Evolutionary conservation across 148 eudicot species (phyloP).

Genomic region (Vaccinium corymbosum): DNA sequence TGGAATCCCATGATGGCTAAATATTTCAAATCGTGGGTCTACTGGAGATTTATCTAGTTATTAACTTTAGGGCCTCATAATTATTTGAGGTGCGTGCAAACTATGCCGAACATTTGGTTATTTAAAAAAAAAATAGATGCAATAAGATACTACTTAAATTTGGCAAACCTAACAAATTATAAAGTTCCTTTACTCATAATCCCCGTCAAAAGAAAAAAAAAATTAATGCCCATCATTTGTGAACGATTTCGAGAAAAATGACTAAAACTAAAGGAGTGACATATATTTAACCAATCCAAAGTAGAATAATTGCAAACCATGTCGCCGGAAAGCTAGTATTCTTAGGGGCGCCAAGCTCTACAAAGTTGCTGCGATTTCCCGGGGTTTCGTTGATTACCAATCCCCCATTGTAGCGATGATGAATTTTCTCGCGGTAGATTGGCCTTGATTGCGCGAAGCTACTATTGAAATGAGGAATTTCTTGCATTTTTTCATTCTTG

Average conservation of each 20-base stretch:
- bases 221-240: neutral
- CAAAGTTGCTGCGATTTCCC: neutral
- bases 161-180: neutral
- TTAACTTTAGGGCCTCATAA: too few relatives aligned
- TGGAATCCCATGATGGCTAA: too few relatives aligned
- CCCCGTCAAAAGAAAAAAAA: neutral
- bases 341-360: neutral
- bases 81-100: too few relatives aligned
- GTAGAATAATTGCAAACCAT: constrained; percentile 6
- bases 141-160: neutral
- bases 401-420: neutral
- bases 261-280: neutral
- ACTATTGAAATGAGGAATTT: neutral
- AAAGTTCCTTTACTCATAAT: neutral
- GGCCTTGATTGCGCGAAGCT: neutral
- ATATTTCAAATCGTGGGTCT: too few relatives aligned
- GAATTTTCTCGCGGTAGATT: neutral
- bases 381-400: neutral
- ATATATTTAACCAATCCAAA: neutral
- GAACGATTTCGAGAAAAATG: neutral
- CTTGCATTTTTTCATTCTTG: neutral
- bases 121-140: too few relatives aligned
- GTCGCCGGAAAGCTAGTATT: neutral
- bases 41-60: too few relatives aligned
- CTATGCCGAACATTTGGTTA: too few relatives aligned